Evolutionary conservation across 768 basidiomycete species (phyloP).

Genomic region (Psilocybe tampanensis): DNA sequence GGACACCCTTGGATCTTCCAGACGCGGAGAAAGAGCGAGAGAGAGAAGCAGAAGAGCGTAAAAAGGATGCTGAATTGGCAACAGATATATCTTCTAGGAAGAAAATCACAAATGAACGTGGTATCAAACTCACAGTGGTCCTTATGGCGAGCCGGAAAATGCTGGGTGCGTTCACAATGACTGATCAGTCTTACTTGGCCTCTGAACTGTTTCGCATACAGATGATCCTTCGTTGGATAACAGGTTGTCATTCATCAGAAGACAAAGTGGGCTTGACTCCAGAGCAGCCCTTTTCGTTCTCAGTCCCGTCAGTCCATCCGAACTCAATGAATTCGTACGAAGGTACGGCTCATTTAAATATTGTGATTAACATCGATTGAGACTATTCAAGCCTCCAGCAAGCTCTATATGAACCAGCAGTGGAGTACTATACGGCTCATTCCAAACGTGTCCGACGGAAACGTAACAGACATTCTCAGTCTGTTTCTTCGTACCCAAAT

Average conservation of each 20-base stretch:
- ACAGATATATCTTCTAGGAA: slow-evolving; percentile 81
- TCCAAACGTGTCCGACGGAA: slow-evolving; percentile 92
- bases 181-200: not conserved
- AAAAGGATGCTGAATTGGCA: slow-evolving; percentile 74
- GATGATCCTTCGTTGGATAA: slow-evolving; percentile 86
- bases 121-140: slow-evolving; percentile 93
- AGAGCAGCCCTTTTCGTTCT: slow-evolving; percentile 93
- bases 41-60: slow-evolving; percentile 68
- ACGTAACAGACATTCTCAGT: slow-evolving; percentile 78
- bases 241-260: slow-evolving; percentile 83
- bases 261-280: slow-evolving; percentile 87
- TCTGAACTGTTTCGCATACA: slow-evolving; percentile 32
- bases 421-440: slow-evolving; percentile 93
- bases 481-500: slow-evolving; percentile 50
- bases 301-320: slow-evolving; percentile 85
- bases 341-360: slow-evolving; percentile 54
- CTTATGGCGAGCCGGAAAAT: slow-evolving; percentile 86
- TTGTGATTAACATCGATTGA: not conserved
- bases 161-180: slow-evolving; percentile 61
- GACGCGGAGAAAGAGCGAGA: slow-evolving; percentile 58
- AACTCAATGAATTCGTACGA: slow-evolving; percentile 86
- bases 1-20: slow-evolving; percentile 56
- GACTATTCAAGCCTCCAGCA: slow-evolving; percentile 68
- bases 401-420: slow-evolving; percentile 83
- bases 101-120: slow-evolving; percentile 77